phyloP scores from a whole-genome alignment of 306 rosid species.

The Cucurbita maxima region DNA sequence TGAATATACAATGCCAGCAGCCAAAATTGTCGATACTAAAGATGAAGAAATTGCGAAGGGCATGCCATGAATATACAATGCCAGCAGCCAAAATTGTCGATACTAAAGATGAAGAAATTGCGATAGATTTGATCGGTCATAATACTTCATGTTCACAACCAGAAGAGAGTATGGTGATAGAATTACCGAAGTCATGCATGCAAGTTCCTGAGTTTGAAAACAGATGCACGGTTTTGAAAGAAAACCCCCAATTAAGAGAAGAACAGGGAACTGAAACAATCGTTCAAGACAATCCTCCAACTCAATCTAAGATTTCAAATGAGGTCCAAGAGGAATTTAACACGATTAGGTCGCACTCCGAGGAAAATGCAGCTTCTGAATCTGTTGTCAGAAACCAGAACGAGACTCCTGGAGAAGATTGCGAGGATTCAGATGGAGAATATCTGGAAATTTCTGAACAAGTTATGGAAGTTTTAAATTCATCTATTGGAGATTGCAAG shows the following conservation, averaged over 20 bases:
- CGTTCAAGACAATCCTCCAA: conserved; percentile 6
- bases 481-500: conserved; percentile 10
- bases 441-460: conserved; percentile 12
- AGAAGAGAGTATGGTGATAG: conserved; percentile 15
- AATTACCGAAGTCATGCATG: not conserved
- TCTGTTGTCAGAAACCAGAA: conserved; percentile 9
- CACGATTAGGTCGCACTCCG: not conserved
- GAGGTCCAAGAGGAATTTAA: not conserved
- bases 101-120: not conserved
- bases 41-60: no score
- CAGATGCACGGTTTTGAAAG: conserved; percentile 14
- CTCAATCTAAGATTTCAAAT: conserved; percentile 14
- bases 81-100: not conserved
- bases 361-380: conserved; percentile 7
- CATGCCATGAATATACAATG: not conserved
- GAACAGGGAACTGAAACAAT: conserved; percentile 19
- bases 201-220: conserved; percentile 21
- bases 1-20: no score
- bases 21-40: no score
- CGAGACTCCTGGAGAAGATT: conserved; percentile 19
- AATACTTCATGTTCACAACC: conserved; percentile 10
- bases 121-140: conserved; percentile 4
- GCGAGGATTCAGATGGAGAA: conserved; percentile 11
- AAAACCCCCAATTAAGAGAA: conserved; percentile 13
- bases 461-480: conserved; percentile 7